Percentiles rank a stretch among this genome's conserved stretches.
Evolutionary conservation across 305 asterid genomes (phyloP).

Genomic region (Withania somnifera): DNA sequence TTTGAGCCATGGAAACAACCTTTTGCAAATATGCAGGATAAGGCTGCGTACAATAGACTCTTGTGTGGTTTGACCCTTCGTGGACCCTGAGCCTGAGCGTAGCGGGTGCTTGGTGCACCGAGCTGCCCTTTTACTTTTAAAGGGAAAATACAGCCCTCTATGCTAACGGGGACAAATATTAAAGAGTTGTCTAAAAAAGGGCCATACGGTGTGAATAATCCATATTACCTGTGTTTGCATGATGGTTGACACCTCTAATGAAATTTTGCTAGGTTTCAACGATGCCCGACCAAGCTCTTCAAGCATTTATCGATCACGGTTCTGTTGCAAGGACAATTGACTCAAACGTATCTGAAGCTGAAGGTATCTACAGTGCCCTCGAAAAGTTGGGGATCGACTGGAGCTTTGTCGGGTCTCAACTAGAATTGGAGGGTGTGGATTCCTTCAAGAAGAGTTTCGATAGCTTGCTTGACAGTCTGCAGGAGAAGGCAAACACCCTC

Average conservation of each 20-base stretch:
- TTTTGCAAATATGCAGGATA: no score
- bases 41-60: no score
- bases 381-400: constrained; percentile 95
- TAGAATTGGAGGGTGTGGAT: constrained; percentile 92
- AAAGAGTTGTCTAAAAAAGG: not conserved
- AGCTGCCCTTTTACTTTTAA: not conserved
- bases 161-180: not conserved
- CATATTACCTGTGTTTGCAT: not conserved
- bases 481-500: constrained; percentile 90
- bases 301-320: constrained; percentile 88
- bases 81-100: no score
- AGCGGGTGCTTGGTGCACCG: no score
- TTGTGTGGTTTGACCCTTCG: no score
- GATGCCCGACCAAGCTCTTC: constrained; percentile 98
- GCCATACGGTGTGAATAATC: not conserved
- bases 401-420: constrained; percentile 73
- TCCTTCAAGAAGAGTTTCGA: constrained; percentile 94
- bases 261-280: constrained; percentile 64
- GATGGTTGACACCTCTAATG: not conserved
- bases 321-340: constrained; percentile 87
- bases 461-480: constrained; percentile 87
- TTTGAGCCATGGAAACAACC: no score
- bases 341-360: constrained; percentile 74
- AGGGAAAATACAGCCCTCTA: not conserved
- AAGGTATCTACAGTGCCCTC: constrained; percentile 77